These are phyloP conservation scores for Baeospora myosura DNA, from an alignment of 1,284 basidiomycete species.

Conservation along the genomic window DNA sequence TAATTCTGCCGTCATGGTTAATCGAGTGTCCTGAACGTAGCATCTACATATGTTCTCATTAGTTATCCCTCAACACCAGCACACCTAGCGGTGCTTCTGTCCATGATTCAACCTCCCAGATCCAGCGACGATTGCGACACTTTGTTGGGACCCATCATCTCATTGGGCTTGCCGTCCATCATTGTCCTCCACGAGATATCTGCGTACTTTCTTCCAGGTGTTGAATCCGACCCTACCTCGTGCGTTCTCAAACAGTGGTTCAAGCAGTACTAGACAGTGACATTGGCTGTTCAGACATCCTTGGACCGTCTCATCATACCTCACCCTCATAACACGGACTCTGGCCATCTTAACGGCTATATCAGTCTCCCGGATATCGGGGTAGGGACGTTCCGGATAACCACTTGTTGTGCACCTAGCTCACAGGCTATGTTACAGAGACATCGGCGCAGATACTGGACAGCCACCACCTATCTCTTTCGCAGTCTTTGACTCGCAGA, in stretches of 20 bases:
- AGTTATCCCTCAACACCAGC: slow-evolving; percentile 62
- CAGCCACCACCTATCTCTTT: slow-evolving; percentile 22
- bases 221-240: slow-evolving; percentile 21
- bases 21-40: slow-evolving; percentile 6
- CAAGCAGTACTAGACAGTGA: slow-evolving; percentile 7
- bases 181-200: slow-evolving; percentile 63
- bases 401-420: too few species aligned
- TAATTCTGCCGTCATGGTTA: slow-evolving; percentile 11
- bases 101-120: slow-evolving; percentile 37
- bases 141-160: slow-evolving; percentile 27
- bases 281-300: slow-evolving; percentile 11
- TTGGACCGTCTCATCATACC: slow-evolving; percentile 39
- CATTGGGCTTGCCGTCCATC: slow-evolving; percentile 42
- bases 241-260: slow-evolving; percentile 4
- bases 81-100: slow-evolving; percentile 51
- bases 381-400: slow-evolving; percentile 12
- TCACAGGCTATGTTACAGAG: too few species aligned
- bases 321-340: slow-evolving; percentile 38
- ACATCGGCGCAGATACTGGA: too few species aligned
- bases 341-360: slow-evolving; percentile 28
- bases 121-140: slow-evolving; percentile 16
- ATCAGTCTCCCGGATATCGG: slow-evolving; percentile 13
- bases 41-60: too few species aligned
- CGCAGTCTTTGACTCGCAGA: slow-evolving; percentile 54
- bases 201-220: slow-evolving; percentile 39